These are phyloP conservation scores for Plantago lanceolata DNA, from an alignment of 305 asterid species.

Conservation along the genomic window DNA sequence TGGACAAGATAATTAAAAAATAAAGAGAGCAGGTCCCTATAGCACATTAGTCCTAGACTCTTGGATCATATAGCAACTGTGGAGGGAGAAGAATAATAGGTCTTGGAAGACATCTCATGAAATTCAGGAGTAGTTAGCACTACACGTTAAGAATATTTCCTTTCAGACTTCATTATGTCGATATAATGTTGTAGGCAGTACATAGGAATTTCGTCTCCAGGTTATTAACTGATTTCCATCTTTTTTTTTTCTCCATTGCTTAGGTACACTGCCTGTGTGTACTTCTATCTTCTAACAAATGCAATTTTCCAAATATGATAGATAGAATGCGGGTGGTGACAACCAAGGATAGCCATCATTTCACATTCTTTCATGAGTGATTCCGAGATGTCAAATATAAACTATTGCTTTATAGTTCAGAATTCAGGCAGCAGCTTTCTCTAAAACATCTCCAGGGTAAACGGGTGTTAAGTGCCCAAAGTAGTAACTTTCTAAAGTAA, in stretches of 20 bases:
- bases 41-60: too few relatives aligned
- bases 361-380: conserved; percentile 7
- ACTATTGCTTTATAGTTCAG: conserved; percentile 9
- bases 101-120: too few relatives aligned
- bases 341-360: conserved; percentile 14
- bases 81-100: background rate
- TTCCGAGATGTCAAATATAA: conserved; percentile 14
- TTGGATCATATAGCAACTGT: background rate
- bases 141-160: background rate
- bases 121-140: too few relatives aligned
- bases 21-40: background rate
- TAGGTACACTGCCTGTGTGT: background rate
- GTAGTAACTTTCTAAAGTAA: conserved; percentile 26
- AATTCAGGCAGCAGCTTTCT: conserved; percentile 10
- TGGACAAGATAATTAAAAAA: background rate
- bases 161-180: background rate
- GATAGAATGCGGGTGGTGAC: background rate
- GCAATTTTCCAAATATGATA: background rate
- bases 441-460: conserved; percentile 18
- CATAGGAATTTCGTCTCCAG: too few relatives aligned
- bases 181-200: too few relatives aligned
- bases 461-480: conserved; percentile 28
- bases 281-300: background rate
- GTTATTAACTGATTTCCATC: too few relatives aligned
- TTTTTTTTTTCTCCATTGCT: too few relatives aligned